A percentile compares a stretch with the other conserved stretches of the same genome.
Conservation (phyloP, 192 early-diverging fungal species). For the Backusella macrospora region DNA sequence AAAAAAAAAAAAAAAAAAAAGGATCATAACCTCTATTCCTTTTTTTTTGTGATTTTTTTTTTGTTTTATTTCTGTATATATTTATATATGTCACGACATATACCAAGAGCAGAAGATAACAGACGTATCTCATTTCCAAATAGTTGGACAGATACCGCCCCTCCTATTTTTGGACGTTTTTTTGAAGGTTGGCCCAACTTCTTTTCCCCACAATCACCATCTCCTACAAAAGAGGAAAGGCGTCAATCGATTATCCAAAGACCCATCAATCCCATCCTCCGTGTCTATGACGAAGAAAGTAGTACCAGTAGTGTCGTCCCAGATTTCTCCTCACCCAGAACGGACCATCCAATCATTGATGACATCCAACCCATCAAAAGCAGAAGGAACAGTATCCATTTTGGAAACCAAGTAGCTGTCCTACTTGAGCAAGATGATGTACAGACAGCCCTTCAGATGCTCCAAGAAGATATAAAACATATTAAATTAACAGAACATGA, state of each 20-base stretch:
- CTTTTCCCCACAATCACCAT: neutral
- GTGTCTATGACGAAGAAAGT: neutral
- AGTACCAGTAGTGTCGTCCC: neutral
- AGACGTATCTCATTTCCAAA: conserved; percentile 8
- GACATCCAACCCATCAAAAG: neutral
- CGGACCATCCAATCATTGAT: neutral
- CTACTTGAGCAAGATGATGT: conserved; percentile 18
- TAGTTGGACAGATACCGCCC: neutral
- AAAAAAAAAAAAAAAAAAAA: neutral
- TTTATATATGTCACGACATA: conserved; percentile 1
- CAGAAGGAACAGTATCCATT: conserved; percentile 19
- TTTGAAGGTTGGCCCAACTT: conserved; percentile 22
- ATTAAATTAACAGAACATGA: conserved; percentile 19
- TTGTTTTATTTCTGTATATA: neutral
- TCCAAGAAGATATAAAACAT: conserved; percentile 11
- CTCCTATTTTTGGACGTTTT: conserved; percentile 8
- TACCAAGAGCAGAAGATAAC: conserved; percentile 5
- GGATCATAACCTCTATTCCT: neutral
- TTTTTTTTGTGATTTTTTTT: neutral
- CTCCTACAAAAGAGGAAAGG: neutral
- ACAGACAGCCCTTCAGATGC: conserved; percentile 1
- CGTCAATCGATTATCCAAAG: neutral
- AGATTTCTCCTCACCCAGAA: neutral
- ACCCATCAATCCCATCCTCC: neutral
- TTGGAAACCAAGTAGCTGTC: conserved; percentile 12